Evolutionary conservation across 768 basidiomycete genomes (phyloP), one percentile per base, ranked within the genome.

Genomic region (Psilocybe sp.): DNA sequence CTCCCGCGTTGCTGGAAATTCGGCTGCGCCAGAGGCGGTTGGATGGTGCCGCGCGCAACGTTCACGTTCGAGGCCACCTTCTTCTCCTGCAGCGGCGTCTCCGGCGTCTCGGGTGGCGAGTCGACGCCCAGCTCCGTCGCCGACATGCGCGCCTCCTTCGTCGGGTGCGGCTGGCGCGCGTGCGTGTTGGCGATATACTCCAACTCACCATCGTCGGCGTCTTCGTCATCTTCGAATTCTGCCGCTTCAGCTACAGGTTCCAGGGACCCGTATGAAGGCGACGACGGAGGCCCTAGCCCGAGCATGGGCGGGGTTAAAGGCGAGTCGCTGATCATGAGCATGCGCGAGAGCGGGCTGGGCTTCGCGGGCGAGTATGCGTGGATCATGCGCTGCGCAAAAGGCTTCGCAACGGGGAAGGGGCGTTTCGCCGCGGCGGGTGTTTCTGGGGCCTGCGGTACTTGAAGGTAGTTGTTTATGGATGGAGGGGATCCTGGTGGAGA

Each of bases 361-460:
- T 82, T 85, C 2, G 73, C 84, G 23, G 89, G 89, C 0, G 90
- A 91, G 54, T 92, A 92, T 0, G 89, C 87, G 54, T 92, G 89
- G 4, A 79, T 74, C 84, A 89, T 87, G 48, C 77, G 81, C 47
- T 74, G 67, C 1, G 80, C 84, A 43, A 84, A 69, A 10, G 89
- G 87, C 59, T 87, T 90, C 1, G 87, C 85, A 40, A 85, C 69
- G 0, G 86, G 86, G 68, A 86, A 89, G 1, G 79, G 73, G n/a
- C 64, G 73, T 20, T 66, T 70, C n/a, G 56, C 53, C 6, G 65
- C 53, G 14, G 69, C 65, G 11, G 72, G 67, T n/a, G 66, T 69
- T 5, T 60, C 55, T 33, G 68, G n/a, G n/a, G n/a, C n/a, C n/a
- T n/a, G n/a, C n/a, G n/a, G 68, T 41, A 62, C 57, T 31, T 42